These are phyloP conservation scores for Cladosporium sp. DNA, from an alignment of 2,329 filamentous ascomycete species.

Conservation along the genomic window DNA sequence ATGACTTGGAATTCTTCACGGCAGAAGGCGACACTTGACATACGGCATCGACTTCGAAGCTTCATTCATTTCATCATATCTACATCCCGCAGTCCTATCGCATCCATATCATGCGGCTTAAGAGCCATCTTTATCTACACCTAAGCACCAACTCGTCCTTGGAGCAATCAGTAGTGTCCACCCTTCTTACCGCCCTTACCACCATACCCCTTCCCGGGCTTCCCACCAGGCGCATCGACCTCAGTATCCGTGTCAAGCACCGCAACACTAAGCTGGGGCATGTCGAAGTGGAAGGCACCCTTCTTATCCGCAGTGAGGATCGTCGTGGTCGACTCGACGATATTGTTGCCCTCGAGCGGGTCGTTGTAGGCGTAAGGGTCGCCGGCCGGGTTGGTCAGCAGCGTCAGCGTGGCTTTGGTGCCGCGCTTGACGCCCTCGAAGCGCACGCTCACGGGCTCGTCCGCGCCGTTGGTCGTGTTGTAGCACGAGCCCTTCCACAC, in stretches of 20 bases:
- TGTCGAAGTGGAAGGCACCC: slow-evolving; percentile 49
- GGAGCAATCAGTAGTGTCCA: no score
- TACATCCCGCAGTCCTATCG: no score
- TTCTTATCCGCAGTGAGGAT: slow-evolving; percentile 41
- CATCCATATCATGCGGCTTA: no score
- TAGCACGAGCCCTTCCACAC: slow-evolving; percentile 45
- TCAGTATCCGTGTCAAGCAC: slow-evolving; percentile 42
- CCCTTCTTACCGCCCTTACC: neutral
- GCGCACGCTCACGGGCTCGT: slow-evolving; percentile 31
- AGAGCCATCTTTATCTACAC: no score
- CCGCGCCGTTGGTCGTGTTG: slow-evolving; percentile 37
- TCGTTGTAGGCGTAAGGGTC: slow-evolving; percentile 20
- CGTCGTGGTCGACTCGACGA: slow-evolving; percentile 43
- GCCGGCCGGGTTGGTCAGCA: slow-evolving; percentile 35
- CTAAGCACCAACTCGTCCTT: no score
- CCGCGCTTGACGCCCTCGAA: slow-evolving; percentile 32
- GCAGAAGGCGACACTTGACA: no score
- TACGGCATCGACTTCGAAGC: no score
- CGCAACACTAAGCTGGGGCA: slow-evolving; percentile 55
- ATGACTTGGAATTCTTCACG: no score
- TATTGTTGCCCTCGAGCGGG: slow-evolving; percentile 40
- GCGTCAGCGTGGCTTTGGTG: slow-evolving; percentile 34
- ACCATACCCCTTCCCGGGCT: neutral
- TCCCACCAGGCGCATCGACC: slow-evolving; percentile 1
- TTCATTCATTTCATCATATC: no score